These are phyloP conservation scores for Nannochloropsis gaditana DNA, from an alignment of 108 stramenopile genomes.

Conservation along the genomic window DNA sequence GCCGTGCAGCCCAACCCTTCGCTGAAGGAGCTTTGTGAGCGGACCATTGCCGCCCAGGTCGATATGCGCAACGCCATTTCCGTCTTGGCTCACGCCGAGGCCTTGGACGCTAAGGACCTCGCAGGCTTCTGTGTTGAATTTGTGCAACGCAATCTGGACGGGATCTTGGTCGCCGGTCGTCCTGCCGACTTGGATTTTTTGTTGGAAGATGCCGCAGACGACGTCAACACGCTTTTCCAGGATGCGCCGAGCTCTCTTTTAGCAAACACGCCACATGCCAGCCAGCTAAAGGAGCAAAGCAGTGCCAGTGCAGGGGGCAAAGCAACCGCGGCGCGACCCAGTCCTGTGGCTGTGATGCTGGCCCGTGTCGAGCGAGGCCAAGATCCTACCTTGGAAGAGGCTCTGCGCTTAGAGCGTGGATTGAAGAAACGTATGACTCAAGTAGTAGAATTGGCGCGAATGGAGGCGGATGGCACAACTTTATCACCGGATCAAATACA, in stretches of 20 bases:
- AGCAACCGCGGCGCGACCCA: constrained; percentile 12
- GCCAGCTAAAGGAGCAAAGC: background rate
- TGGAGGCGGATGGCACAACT: constrained; percentile 23
- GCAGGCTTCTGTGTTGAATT: constrained; percentile 40
- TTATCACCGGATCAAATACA: constrained; percentile 33
- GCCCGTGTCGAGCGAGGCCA: constrained; percentile 36
- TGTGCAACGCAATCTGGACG: constrained; percentile 40
- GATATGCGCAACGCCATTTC: constrained; percentile 40
- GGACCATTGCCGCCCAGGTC: constrained; percentile 36
- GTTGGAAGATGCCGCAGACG: constrained; percentile 38
- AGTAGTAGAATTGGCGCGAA: constrained; percentile 24
- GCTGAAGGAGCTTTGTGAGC: constrained; percentile 47
- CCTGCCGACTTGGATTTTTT: constrained; percentile 31
- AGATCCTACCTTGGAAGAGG: constrained; percentile 31
- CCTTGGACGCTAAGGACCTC: constrained; percentile 40
- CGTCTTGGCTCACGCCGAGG: constrained; percentile 39
- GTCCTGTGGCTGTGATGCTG: constrained; percentile 18
- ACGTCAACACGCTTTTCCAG: constrained; percentile 27
- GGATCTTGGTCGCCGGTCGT: constrained; percentile 35
- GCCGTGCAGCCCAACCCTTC: background rate
- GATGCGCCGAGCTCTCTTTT: background rate
- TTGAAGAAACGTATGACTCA: constrained; percentile 38
- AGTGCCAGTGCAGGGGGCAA: background rate
- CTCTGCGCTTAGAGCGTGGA: constrained; percentile 30
- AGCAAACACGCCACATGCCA: background rate